Percentiles rank a stretch among this genome's conserved stretches.
Conservation (phyloP, 257 asterid genomes). For the Solanum bukasovii region DNA sequence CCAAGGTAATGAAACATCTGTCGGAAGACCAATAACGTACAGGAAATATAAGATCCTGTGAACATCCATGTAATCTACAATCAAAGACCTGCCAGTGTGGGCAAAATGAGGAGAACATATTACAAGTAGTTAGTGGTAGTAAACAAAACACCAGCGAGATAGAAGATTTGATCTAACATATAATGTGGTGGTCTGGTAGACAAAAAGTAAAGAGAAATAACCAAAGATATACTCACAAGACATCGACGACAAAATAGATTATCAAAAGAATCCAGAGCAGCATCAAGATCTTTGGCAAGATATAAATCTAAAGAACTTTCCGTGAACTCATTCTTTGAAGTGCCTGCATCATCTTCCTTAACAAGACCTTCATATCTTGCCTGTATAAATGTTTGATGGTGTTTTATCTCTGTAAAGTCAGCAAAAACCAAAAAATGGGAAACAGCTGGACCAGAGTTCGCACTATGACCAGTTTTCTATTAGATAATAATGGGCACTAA, state of each 20-base stretch:
- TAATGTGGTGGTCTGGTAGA: background rate
- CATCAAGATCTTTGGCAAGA: constrained; percentile 87
- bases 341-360: constrained; percentile 27
- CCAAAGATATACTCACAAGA: constrained; percentile 45
- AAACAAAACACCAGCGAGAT: background rate
- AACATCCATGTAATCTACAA: constrained; percentile 94
- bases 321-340: constrained; percentile 26
- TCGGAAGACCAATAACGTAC: constrained; percentile 35
- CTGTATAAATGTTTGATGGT: constrained; percentile 79
- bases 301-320: constrained; percentile 57
- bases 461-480: constrained; percentile 53
- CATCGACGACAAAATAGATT: constrained; percentile 96
- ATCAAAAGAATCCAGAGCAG: constrained; percentile 95
- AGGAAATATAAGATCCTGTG: constrained; percentile 82
- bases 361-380: constrained; percentile 73
- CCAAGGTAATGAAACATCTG: constrained; percentile 5
- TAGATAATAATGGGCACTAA: constrained; percentile 10
- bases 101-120: background rate
- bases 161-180: background rate
- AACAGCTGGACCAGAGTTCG: constrained; percentile 59
- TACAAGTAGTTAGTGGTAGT: background rate
- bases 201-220: background rate
- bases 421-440: constrained; percentile 7
- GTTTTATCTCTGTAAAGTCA: constrained; percentile 15
- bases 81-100: constrained; percentile 69